phyloP scores from a whole-genome alignment of 2,329 filamentous ascomycete genomes.

The Domatiomyces globalis region DNA sequence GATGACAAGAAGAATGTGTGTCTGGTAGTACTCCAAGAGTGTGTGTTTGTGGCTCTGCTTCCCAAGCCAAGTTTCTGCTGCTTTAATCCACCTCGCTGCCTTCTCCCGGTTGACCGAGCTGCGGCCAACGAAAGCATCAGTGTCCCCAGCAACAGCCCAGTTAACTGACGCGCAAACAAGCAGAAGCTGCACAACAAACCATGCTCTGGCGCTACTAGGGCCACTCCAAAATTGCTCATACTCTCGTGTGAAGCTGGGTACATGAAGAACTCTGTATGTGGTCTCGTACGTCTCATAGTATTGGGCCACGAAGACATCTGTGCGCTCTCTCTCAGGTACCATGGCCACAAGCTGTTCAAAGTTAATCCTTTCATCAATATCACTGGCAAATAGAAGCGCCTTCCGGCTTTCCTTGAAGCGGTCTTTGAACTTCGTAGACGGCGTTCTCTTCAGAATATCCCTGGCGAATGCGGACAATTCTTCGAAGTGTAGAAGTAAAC shows the following conservation, averaged over 20 bases:
- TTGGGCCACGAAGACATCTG: slow-evolving; percentile 67
- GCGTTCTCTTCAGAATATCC: slow-evolving; percentile 12
- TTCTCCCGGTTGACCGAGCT: slow-evolving; percentile 6
- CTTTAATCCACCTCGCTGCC: slow-evolving; percentile 8
- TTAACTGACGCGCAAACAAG: slow-evolving; percentile 36
- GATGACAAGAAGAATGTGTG: slow-evolving; percentile 33
- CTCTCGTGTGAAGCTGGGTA: slow-evolving; percentile 41
- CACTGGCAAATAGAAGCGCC: neutral
- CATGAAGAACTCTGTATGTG: slow-evolving; percentile 43
- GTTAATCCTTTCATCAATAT: neutral
- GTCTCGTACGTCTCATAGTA: slow-evolving; percentile 52
- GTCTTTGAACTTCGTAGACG: slow-evolving; percentile 10
- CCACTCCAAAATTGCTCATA: slow-evolving; percentile 44
- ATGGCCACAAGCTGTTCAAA: slow-evolving; percentile 11
- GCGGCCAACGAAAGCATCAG: slow-evolving; percentile 4
- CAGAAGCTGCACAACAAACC: slow-evolving; percentile 45
- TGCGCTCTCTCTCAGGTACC: slow-evolving; percentile 51
- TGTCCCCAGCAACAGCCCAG: slow-evolving; percentile 5
- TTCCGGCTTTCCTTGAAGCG: slow-evolving; percentile 10
- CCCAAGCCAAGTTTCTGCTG: slow-evolving; percentile 8
- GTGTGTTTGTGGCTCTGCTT: slow-evolving; percentile 36
- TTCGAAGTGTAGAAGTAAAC: slow-evolving; percentile 17
- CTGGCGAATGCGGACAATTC: slow-evolving; percentile 16
- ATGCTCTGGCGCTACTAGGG: slow-evolving; percentile 26
- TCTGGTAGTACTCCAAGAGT: slow-evolving; percentile 33